phyloP scores from a whole-genome alignment of 306 rosid species.

The Oxytropis ochrocephala region DNA sequence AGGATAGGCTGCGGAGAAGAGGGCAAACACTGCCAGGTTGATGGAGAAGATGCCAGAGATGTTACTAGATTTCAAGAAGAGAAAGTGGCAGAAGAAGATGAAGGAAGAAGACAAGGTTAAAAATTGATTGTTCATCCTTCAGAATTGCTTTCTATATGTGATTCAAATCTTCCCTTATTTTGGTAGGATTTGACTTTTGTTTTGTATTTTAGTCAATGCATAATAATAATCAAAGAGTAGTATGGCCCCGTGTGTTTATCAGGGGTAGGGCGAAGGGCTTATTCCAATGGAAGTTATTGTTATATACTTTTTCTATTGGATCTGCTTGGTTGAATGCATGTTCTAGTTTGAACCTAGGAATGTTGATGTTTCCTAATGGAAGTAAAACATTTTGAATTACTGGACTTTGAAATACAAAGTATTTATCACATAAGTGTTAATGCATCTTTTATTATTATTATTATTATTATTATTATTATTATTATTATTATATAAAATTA shows the following conservation, averaged over 20 bases:
- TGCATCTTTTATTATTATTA: too few species aligned
- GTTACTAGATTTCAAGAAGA: slow-evolving; percentile 76
- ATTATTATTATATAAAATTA: too few species aligned
- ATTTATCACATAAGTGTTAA: too few species aligned
- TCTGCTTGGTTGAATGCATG: not conserved
- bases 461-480: too few species aligned
- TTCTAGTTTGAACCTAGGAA: not conserved
- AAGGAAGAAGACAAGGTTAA: slow-evolving; percentile 84
- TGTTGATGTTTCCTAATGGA: not conserved
- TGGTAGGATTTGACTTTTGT: not conserved
- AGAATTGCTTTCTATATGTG: not conserved
- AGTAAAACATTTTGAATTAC: too few species aligned
- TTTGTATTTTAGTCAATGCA: slow-evolving; percentile 7
- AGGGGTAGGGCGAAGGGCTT: not conserved
- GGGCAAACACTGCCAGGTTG: slow-evolving; percentile 69
- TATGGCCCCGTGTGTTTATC: not conserved
- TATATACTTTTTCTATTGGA: not conserved
- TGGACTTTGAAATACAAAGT: too few species aligned
- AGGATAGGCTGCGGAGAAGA: slow-evolving; percentile 69
- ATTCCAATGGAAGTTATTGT: not conserved
- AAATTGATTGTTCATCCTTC: slow-evolving; percentile 1
- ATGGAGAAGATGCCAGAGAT: slow-evolving; percentile 86
- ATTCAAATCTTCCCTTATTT: not conserved
- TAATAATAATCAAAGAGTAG: slow-evolving; percentile 15
- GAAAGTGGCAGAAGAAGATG: slow-evolving; percentile 90